phyloP scores from a whole-genome alignment of 805 yeast species.

The Maudiozyma turicensis region DNA sequence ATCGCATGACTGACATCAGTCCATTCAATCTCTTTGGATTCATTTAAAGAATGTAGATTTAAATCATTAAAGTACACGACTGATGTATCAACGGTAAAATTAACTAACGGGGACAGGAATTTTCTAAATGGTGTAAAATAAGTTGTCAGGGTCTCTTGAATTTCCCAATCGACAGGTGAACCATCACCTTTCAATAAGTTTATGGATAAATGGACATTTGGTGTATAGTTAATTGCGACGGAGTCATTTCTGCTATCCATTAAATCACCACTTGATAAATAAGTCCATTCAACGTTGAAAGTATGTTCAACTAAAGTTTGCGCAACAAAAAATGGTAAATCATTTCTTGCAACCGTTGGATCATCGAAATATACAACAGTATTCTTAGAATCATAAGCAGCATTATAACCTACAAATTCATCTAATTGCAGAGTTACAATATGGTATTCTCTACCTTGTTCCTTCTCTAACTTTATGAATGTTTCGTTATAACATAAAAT shows the following conservation, averaged over 20 bases:
- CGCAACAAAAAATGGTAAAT: slow-evolving; percentile 51
- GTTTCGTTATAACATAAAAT: slow-evolving; percentile 18
- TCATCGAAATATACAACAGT: slow-evolving; percentile 29
- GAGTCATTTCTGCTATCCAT: slow-evolving; percentile 8
- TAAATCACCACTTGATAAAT: not conserved
- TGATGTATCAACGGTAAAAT: slow-evolving; percentile 72
- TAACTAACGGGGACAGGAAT: slow-evolving; percentile 45
- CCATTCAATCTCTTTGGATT: slow-evolving; percentile 30
- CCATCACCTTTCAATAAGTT: slow-evolving; percentile 67
- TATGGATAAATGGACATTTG: slow-evolving; percentile 65
- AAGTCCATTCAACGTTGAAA: slow-evolving; percentile 32
- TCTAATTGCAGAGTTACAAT: slow-evolving; percentile 32
- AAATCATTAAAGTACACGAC: slow-evolving; percentile 49
- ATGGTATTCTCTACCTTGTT: slow-evolving; percentile 21
- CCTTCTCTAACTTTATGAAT: slow-evolving; percentile 6
- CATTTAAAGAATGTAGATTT: slow-evolving; percentile 22
- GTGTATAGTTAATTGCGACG: slow-evolving; percentile 34
- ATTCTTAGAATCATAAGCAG: slow-evolving; percentile 33
- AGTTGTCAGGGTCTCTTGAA: slow-evolving; percentile 41
- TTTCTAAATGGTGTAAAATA: slow-evolving; percentile 48
- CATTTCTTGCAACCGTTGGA: slow-evolving; percentile 43
- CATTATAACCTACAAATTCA: slow-evolving; percentile 35
- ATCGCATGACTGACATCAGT: slow-evolving; percentile 63
- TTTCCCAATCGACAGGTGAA: slow-evolving; percentile 62
- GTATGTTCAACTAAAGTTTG: slow-evolving; percentile 41